phyloP scores from a whole-genome alignment of 306 rosid genomes.

The Bauhinia variegata region DNA sequence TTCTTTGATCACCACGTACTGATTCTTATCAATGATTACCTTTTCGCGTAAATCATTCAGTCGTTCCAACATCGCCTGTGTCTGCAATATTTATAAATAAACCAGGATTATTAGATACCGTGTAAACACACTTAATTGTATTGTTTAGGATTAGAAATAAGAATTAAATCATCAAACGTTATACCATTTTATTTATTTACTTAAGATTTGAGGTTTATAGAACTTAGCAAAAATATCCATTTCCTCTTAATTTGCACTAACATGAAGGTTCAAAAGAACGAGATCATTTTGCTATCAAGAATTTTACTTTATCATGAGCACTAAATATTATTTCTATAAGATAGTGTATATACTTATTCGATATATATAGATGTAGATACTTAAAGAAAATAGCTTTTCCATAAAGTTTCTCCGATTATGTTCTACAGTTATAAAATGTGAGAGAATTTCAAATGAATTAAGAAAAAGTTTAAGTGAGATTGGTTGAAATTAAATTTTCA shows the following conservation, averaged over 20 bases:
- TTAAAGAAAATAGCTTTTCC: not conserved
- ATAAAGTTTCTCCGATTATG: too few relatives aligned
- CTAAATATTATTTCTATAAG: not conserved
- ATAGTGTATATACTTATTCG: too few relatives aligned
- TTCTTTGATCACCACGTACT: too few relatives aligned
- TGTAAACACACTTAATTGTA: not conserved
- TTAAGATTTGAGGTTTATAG: not conserved
- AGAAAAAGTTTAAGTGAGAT: too few relatives aligned
- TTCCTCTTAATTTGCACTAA: too few relatives aligned
- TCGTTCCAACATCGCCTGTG: slow-evolving; percentile 47
- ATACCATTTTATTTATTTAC: not conserved
- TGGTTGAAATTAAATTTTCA: too few relatives aligned
- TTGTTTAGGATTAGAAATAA: not conserved
- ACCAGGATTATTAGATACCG: not conserved
- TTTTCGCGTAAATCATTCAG: slow-evolving; percentile 56
- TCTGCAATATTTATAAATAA: slow-evolving; percentile 51
- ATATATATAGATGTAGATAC: not conserved
- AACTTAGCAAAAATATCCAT: too few relatives aligned
- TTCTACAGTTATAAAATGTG: too few relatives aligned
- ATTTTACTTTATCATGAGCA: too few relatives aligned
- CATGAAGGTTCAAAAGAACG: too few relatives aligned
- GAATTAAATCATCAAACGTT: not conserved
- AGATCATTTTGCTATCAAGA: too few relatives aligned
- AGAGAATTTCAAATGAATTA: too few relatives aligned
- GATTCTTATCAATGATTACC: slow-evolving; percentile 42